Base-by-base conservation (phyloP, 2,329 filamentous ascomycete species). In the Venturia pyrina region DNA sequence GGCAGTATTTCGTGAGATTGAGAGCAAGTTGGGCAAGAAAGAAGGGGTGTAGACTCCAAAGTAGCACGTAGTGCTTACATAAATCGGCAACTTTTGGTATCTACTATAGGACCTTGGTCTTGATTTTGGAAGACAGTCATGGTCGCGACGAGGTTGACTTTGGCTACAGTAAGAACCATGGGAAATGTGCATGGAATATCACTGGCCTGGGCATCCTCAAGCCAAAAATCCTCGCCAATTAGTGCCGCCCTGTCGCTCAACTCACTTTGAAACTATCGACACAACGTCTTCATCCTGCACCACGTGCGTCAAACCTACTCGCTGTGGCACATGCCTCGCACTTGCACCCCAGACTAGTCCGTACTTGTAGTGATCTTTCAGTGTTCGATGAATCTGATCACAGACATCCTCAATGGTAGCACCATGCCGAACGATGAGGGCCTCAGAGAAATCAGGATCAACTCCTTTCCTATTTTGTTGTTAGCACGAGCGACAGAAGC, bases 321-420 rank as follows among this genome's bases (percentile, higher is more conserved):
- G 83, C 81, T 99, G 95, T 44, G 96, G 95, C 44, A 98, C 83
- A 81, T 99, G 96, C 72, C 91, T 87, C 44, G 95, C 95, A 77
- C 93, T 98, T 21, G 93, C 93, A 5, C 95, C 95, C 96, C 96
- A 99, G 0, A 99, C 95, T 70, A 98, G 79, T 3, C 95, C 96
- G 79, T 98, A 97, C 82, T 98, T 99, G 84, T 98, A 99, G 5
- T 92, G 96, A 69, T 99, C 96, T 85, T 98, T 99, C 70, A 99
- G 80, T 34, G 87, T 95, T 68, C 95, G 84, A 79, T 99, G 95
- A 70, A 99, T 90, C 72, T 91, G 87, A 77, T 99, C 95, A 77
- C 95, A 99, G 11, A 99, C 95, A 77, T 99, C 93, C 79, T 98
- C 95, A 73, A 99, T 92, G 15, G 88, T 91, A 73, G 90, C 91